These are phyloP conservation scores for Trametes cubensis DNA, from an alignment of 768 basidiomycete genomes.

Conservation along the genomic window DNA sequence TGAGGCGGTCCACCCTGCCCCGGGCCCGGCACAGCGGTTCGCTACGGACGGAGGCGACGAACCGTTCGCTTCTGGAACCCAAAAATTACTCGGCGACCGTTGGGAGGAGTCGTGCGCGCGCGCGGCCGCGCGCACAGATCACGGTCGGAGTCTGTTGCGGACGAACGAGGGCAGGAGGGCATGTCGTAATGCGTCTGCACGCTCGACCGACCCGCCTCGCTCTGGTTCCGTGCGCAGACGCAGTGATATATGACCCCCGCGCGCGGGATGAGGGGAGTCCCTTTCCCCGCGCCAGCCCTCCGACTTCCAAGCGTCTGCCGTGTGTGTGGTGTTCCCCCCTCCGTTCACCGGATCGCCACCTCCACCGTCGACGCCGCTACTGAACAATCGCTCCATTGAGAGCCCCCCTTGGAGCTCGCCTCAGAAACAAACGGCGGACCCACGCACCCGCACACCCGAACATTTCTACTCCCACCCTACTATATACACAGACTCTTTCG, in stretches of 20 bases:
- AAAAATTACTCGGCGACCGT: conserved; percentile 24
- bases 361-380: not conserved
- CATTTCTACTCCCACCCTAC: too few relatives aligned
- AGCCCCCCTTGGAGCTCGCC: not conserved
- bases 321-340: not conserved
- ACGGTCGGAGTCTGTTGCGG: conserved; percentile 22
- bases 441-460: too few relatives aligned
- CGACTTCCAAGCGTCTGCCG: conserved; percentile 1
- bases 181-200: conserved; percentile 25
- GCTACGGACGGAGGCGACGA: conserved; percentile 8
- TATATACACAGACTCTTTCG: too few relatives aligned
- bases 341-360: not conserved
- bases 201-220: conserved; percentile 20
- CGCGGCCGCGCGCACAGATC: conserved; percentile 19
- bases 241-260: conserved; percentile 19
- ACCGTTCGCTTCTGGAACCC: conserved; percentile 21
- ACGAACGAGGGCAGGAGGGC: conserved; percentile 13
- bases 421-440: not conserved
- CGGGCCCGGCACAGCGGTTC: conserved; percentile 22
- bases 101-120: conserved; percentile 16
- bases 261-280: conserved; percentile 1
- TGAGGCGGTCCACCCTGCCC: conserved; percentile 15
- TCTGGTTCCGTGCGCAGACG: conserved; percentile 21
- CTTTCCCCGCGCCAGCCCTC: conserved; percentile 18
- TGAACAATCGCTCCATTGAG: not conserved